phyloP scores from a whole-genome alignment of 257 asterid species.

The Scutellaria barbata region DNA sequence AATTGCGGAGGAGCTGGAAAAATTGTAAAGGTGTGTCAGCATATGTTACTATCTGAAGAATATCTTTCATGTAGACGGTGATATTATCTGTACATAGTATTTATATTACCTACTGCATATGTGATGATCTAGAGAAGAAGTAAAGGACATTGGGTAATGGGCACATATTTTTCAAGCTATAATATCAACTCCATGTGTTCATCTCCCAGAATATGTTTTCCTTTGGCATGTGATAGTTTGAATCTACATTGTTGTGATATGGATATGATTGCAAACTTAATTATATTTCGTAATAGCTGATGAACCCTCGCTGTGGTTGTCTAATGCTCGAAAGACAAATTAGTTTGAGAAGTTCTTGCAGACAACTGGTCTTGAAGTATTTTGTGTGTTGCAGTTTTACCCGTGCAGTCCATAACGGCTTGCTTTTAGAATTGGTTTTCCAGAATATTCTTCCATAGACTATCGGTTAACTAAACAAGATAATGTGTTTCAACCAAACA shows the following conservation, averaged over 20 bases:
- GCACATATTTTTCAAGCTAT: not conserved
- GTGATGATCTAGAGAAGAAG: conserved; percentile 13
- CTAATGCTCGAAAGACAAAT: conserved; percentile 7
- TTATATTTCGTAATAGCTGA: conserved; percentile 11
- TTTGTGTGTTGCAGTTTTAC: conserved; percentile 30
- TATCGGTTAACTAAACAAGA: not conserved
- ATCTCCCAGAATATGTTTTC: not conserved
- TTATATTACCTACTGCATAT: conserved; percentile 2
- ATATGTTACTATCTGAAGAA: not conserved
- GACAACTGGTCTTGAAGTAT: not conserved
- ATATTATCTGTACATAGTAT: not conserved
- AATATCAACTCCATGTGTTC: conserved; percentile 5
- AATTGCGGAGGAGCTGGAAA: conserved; percentile 78
- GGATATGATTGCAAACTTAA: conserved; percentile 1
- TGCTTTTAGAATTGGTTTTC: conserved; percentile 23
- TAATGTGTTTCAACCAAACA: not conserved
- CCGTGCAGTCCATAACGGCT: not conserved
- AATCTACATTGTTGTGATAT: conserved; percentile 4
- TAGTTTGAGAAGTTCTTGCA: conserved; percentile 16
- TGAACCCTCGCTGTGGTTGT: conserved; percentile 3
- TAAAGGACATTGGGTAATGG: not conserved
- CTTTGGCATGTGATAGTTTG: conserved; percentile 22
- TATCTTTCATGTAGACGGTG: conserved; percentile 2
- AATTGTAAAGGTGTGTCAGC: conserved; percentile 71
- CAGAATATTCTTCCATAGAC: not conserved